Base-by-base conservation (phyloP, 495 filamentous ascomycete genomes). In the Lepraria neglecta region DNA sequence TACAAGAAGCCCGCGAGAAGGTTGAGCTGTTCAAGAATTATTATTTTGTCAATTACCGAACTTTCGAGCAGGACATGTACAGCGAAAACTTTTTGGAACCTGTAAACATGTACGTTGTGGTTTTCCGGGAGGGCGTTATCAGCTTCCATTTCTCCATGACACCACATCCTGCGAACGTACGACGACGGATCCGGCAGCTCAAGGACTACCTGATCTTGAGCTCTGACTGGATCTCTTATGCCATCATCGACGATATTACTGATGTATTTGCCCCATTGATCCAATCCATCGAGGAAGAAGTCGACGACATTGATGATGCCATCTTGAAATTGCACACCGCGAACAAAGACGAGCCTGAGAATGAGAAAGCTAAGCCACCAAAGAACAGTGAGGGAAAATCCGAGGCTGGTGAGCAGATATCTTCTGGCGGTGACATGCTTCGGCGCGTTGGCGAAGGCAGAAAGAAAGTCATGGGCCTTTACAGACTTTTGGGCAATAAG, bases 181-280 rank as follows among this genome's bases (percentile, higher is more conserved):
- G 94, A 27, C 82, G 92, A 31, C 85, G 94, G 28, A 91, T 98
- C 70, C 86, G 94, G 31, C 94, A 97, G 71, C 79, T 98, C 52
- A 88, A 88, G 69, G 95, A 98, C 74, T 97, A 96, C 70, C 80
- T 97, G 66, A 89, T 94, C 65, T 78, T 96, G 7, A 91, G 86
- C 63, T 90, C 92, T 0, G 94, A 98, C 72, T 98, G 94, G 94
- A 97, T 98, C 67, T 95, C 90, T 15, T 98, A 98, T 66, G 94
- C 91, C 35, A 83, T 98, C 65, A 97, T 98, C 67, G 94, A 98
- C 72, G 92, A 98, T 69, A 96, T 98, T 66, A 97, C 94, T 10
- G 94, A 98, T 72, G 91, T 87, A 4, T 98, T 96, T 64, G 89
- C 85, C 0, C 94, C 94, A 1, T 77, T 96, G 6, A 96, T 97